Percentiles rank a stretch among this genome's conserved stretches.
phyloP scores from a whole-genome alignment of 2,329 filamentous ascomycete species.

The Fusarium continuum region DNA sequence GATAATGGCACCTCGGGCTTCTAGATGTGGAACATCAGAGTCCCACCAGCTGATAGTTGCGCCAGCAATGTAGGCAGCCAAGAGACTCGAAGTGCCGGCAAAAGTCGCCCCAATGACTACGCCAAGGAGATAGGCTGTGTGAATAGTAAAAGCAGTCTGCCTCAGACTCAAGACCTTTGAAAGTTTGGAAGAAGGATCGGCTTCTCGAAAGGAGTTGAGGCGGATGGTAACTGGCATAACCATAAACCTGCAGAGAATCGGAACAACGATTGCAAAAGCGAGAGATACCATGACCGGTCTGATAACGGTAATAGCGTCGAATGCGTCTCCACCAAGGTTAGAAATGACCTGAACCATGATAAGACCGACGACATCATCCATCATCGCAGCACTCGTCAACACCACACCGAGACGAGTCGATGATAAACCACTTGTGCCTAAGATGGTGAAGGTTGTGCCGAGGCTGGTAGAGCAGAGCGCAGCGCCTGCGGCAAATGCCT shows the following conservation, averaged over 20 bases:
- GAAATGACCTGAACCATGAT: slow-evolving; percentile 82
- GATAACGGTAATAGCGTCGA: slow-evolving; percentile 51
- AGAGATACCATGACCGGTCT: slow-evolving; percentile 59
- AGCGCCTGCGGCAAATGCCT: slow-evolving; percentile 77
- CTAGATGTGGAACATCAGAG: slow-evolving; percentile 44
- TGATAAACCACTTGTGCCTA: slow-evolving; percentile 54
- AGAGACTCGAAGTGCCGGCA: slow-evolving; percentile 69
- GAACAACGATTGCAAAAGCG: slow-evolving; percentile 59
- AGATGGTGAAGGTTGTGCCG: slow-evolving; percentile 72
- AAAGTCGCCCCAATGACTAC: slow-evolving; percentile 63
- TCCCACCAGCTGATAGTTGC: slow-evolving; percentile 69
- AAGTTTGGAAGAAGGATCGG: slow-evolving; percentile 32
- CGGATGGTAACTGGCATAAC: slow-evolving; percentile 53
- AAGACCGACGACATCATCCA: slow-evolving; percentile 82
- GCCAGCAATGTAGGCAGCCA: slow-evolving; percentile 71
- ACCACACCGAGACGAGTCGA: slow-evolving; percentile 66
- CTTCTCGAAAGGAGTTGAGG: slow-evolving; percentile 47
- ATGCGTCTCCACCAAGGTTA: slow-evolving; percentile 59
- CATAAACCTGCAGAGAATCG: slow-evolving; percentile 57
- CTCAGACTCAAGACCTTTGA: slow-evolving; percentile 40
- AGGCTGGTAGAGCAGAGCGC: slow-evolving; percentile 78
- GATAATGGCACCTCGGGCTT: neutral
- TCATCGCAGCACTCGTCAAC: slow-evolving; percentile 77
- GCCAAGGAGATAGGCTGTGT: slow-evolving; percentile 60
- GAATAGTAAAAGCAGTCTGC: slow-evolving; percentile 54